phyloP scores from a whole-genome alignment of 257 asterid genomes.

The Fraxinus quadrangulata region DNA sequence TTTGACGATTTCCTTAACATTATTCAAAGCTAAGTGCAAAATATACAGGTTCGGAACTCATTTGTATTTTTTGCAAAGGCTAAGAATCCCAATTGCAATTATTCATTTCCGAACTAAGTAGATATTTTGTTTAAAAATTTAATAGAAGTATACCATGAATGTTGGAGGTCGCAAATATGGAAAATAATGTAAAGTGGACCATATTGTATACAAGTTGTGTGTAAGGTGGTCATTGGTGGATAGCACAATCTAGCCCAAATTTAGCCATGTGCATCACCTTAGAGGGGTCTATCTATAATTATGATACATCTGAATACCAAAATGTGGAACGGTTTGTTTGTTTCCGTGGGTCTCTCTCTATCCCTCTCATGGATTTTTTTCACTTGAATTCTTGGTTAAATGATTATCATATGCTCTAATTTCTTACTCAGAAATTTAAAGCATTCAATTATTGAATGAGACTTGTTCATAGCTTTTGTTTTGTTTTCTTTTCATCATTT shows the following conservation, averaged over 20 bases:
- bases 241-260: conserved; percentile 28
- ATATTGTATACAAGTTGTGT: conserved; percentile 39
- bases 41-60: neutral
- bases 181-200: conserved; percentile 20
- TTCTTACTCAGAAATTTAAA: neutral
- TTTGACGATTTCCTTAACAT: neutral
- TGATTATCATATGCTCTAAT: neutral
- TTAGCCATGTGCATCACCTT: conserved; percentile 12
- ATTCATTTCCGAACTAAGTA: neutral
- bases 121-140: neutral
- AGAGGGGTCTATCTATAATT: conserved; percentile 13
- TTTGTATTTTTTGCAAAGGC: neutral
- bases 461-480: neutral
- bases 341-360: neutral
- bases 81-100: neutral
- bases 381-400: neutral
- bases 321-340: neutral
- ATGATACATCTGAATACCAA: conserved; percentile 9
- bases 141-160: neutral
- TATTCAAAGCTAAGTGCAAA: neutral
- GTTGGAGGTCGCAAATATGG: neutral
- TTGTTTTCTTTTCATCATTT: neutral
- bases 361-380: neutral
- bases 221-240: conserved; percentile 47
- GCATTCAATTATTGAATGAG: neutral